Base-by-base conservation (phyloP, 2,329 filamentous ascomycete genomes). In the Metarhizium guizhouense region DNA sequence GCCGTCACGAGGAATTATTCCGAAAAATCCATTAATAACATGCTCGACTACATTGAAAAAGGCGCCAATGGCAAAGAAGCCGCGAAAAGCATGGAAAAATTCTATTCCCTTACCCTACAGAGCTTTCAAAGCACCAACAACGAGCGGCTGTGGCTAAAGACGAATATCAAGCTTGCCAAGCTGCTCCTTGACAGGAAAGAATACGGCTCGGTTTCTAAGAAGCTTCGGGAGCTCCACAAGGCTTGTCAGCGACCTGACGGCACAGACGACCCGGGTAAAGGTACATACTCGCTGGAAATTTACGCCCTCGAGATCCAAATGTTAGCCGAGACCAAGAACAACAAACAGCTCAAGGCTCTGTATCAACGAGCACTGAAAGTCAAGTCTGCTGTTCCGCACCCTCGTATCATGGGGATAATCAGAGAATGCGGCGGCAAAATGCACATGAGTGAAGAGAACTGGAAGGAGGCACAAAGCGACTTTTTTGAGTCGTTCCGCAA, bases 371-470 rank as follows among this genome's bases (percentile, higher is more conserved):
- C 94, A 5, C 81, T 99, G 52, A 88, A 88, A 61, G 93, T 99
- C 54, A 87, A 90, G 59, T 97, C 94, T n/a, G 94, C 94, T 0
- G 94, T 99, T 13, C 93, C 94, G 43, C 94, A 99, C 73, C 94
- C 94, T 57, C 95, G 96, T 74, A 96, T 99, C 70, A 96, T 97
- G 90, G 94, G 94, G 53, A 93, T 99, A 70, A 99, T 99, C 68
- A 87, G 93, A 54, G 94, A 99, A 75, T 99, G 94, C 69, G 94
- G 94, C 65, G 94, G 94, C 64, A 99, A 99, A 78, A 99, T 99
- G 94, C 92, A 97, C 76, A 97, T 99, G 94, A 94, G 89, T 70
- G 94, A 99, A 78, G 94, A 97, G 75, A 97, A 97, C 70, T 99
- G 94, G 94, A 90, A 94, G 70, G 90, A 92, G 66, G 94, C 94